A percentile compares a stretch with the other conserved stretches of the same genome.
These are phyloP conservation scores for Pigoraptor vietnamica DNA, from an alignment of 78 protist genomes.

Conservation along the genomic window DNA sequence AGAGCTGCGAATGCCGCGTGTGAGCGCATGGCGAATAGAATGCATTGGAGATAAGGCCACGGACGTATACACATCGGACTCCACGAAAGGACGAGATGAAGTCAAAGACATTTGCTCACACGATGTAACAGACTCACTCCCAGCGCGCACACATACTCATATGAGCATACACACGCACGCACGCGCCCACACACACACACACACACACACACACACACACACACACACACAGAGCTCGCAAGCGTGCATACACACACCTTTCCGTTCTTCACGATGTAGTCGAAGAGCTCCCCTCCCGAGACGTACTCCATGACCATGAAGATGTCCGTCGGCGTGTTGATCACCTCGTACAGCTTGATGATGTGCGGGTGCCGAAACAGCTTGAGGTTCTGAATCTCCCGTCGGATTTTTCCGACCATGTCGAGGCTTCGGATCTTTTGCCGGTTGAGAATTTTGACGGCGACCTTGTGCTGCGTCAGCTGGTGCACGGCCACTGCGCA, in stretches of 20 bases:
- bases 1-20: slow-evolving; percentile 18
- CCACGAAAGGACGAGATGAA: too few species aligned
- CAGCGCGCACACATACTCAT: too few species aligned
- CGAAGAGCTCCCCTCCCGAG: slow-evolving; percentile 97
- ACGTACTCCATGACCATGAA: slow-evolving; percentile 94
- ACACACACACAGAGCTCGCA: too few species aligned
- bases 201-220: too few species aligned
- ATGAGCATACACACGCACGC: too few species aligned
- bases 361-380: slow-evolving; percentile 97
- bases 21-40: not conserved
- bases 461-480: slow-evolving; percentile 82
- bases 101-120: too few species aligned
- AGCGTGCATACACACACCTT: slow-evolving; percentile 27
- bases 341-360: slow-evolving; percentile 87
- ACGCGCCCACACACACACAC: too few species aligned
- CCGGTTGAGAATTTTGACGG: slow-evolving; percentile 93
- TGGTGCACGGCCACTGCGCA: slow-evolving; percentile 68
- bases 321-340: slow-evolving; percentile 90
- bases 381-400: slow-evolving; percentile 94
- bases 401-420: slow-evolving; percentile 88
- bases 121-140: too few species aligned
- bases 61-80: too few species aligned
- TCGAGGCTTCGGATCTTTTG: slow-evolving; percentile 76
- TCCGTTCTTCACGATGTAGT: slow-evolving; percentile 95
- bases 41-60: too few species aligned